Evolutionary conservation across 345 rosid species (phyloP).

Genomic region (Melaleuca alternifolia): DNA sequence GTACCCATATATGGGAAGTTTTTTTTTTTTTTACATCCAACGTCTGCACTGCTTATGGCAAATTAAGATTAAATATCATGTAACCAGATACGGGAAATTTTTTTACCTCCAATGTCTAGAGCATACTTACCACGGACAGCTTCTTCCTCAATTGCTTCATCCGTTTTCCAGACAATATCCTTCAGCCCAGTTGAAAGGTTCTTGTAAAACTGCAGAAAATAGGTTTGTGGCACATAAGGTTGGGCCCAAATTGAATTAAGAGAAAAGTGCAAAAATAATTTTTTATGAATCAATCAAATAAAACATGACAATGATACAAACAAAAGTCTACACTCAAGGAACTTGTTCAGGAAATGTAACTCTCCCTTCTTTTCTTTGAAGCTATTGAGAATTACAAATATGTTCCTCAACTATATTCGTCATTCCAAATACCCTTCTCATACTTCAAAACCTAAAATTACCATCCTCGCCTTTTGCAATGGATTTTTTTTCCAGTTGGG

Average conservation of each 20-base stretch:
- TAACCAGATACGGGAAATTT: not conserved
- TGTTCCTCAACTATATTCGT: not conserved
- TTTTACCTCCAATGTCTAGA: not conserved
- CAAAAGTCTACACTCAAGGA: not conserved
- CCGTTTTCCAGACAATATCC: conserved; percentile 90
- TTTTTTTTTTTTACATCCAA: not conserved
- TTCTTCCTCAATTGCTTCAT: conserved; percentile 45
- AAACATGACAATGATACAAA: not conserved
- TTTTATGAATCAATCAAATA: not conserved
- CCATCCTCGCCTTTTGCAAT: not conserved
- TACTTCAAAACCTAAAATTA: not conserved
- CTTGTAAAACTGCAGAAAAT: conserved; percentile 62
- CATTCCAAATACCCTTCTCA: not conserved
- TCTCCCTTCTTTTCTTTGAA: not conserved
- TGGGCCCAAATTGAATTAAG: not conserved
- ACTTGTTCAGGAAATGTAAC: not conserved
- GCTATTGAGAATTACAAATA: not conserved
- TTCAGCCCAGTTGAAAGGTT: conserved; percentile 75
- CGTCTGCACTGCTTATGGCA: not conserved
- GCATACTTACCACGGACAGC: not conserved
- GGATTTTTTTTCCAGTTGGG: not conserved
- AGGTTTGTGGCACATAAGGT: not conserved
- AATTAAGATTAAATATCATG: not conserved
- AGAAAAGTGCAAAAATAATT: not conserved
- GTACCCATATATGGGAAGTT: not conserved